A percentile compares a stretch with the other conserved stretches of the same genome.
Evolutionary conservation across 768 basidiomycete species (phyloP).

Genomic region (Suillus discolor): DNA sequence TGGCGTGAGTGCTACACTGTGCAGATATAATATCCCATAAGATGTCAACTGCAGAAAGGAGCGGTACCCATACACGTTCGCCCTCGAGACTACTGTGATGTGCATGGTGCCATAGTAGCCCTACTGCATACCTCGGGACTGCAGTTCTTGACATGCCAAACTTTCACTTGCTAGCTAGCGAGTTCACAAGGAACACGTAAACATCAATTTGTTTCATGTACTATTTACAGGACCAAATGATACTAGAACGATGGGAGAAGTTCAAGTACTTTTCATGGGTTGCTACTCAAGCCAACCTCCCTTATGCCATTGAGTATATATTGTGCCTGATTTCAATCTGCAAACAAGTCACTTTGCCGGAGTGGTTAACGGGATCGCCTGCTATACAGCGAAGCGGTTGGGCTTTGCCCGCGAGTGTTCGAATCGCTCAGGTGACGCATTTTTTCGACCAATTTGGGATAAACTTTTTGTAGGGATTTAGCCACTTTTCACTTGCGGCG

Average conservation of each 20-base stretch:
- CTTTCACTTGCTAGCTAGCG: constrained; percentile 33
- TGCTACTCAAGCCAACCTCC: no score
- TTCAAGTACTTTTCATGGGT: no score
- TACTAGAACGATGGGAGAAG: no score
- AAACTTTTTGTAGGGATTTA: background rate
- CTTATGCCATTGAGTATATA: background rate
- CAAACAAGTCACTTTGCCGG: constrained; percentile 79
- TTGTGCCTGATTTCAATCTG: rapidly evolving
- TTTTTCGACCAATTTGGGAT: constrained; percentile 28
- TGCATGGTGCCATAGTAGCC: no score
- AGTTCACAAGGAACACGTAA: constrained; percentile 6
- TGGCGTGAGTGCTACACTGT: constrained; percentile 19
- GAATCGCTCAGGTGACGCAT: constrained; percentile 62
- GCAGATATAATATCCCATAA: background rate
- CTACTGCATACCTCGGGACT: constrained; percentile 35
- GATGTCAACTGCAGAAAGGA: no score
- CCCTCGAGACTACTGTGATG: background rate
- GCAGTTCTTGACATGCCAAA: constrained; percentile 39
- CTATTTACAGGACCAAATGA: no score
- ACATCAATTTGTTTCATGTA: no score
- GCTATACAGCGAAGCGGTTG: constrained; percentile 60
- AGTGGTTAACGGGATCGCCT: constrained; percentile 92
- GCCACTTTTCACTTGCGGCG: constrained; percentile 37
- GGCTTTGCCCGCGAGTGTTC: constrained; percentile 65
- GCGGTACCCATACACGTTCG: constrained; percentile 12